phyloP scores from a whole-genome alignment of 129 eudicot genomes.

The Mikania micrantha region DNA sequence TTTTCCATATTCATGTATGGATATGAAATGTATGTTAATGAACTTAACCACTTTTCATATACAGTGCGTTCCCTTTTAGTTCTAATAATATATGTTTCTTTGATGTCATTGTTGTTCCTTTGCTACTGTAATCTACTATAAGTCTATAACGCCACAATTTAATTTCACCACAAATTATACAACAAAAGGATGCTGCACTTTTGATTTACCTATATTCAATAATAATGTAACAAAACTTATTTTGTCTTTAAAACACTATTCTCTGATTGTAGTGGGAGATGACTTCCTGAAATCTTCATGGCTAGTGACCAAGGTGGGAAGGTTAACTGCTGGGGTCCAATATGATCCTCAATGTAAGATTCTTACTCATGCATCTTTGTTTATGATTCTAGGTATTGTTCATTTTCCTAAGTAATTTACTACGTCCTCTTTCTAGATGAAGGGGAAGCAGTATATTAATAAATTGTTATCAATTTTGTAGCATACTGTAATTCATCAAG shows the following conservation, averaged over 20 bases:
- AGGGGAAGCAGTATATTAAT: background rate
- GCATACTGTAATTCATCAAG: constrained; percentile 1
- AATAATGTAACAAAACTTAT: background rate
- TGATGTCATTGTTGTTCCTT: constrained; percentile 2
- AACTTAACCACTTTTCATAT: constrained; percentile 1
- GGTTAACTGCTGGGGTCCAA: constrained; percentile 84
- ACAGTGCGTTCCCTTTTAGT: background rate
- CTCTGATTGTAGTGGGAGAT: constrained; percentile 44
- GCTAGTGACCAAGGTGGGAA: constrained; percentile 83
- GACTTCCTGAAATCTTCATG: constrained; percentile 80
- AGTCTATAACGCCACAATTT: background rate
- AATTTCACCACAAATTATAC: background rate
- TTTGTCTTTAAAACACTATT: background rate
- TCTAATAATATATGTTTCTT: constrained; percentile 6
- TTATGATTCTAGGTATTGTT: background rate
- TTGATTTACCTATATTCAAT: background rate
- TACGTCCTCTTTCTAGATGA: background rate
- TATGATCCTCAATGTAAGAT: constrained; percentile 77
- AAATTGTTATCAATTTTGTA: background rate
- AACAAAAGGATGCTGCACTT: background rate
- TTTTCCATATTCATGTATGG: constrained; percentile 61
- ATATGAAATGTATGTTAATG: background rate
- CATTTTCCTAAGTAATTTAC: background rate
- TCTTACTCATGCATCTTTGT: background rate
- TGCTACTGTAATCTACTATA: background rate